phyloP scores from a whole-genome alignment of 2,329 filamentous ascomycete species.

The Alternaria sp. region DNA sequence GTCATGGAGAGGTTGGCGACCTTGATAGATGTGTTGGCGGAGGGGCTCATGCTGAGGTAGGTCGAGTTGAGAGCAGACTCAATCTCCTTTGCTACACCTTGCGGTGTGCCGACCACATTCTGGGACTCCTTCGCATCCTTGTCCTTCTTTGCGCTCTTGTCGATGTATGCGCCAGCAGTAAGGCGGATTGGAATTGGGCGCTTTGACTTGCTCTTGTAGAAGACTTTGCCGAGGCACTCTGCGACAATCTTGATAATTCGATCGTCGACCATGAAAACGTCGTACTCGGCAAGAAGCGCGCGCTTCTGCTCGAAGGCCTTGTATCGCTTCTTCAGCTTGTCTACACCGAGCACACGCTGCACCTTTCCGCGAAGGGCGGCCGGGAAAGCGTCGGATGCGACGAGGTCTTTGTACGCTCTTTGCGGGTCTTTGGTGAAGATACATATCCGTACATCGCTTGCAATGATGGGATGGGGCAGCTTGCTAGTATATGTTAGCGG shows the following conservation, averaged over 20 bases:
- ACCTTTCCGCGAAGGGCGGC: conserved; percentile 56
- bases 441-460: conserved; percentile 74
- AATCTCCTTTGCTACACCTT: conserved; percentile 79
- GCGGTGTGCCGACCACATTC: conserved; percentile 61
- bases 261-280: conserved; percentile 93
- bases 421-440: conserved; percentile 85
- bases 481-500: conserved; percentile 43
- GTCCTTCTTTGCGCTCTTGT: conserved; percentile 54
- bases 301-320: conserved; percentile 81
- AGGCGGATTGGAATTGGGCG: conserved; percentile 84
- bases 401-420: conserved; percentile 86
- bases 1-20: conserved; percentile 79
- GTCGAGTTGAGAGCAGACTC: conserved; percentile 78
- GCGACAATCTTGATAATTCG: conserved; percentile 77
- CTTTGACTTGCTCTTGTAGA: conserved; percentile 85
- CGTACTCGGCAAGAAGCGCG: conserved; percentile 83
- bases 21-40: conserved; percentile 79
- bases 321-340: conserved; percentile 88
- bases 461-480: conserved; percentile 76
- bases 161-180: conserved; percentile 67
- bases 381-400: conserved; percentile 70
- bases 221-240: conserved; percentile 83
- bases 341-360: conserved; percentile 74
- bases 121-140: conserved; percentile 39
- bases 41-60: conserved; percentile 78